A percentile compares a stretch with the other conserved stretches of the same genome.
Evolutionary conservation across 2,329 filamentous ascomycete genomes (phyloP).

Genomic region (Epichloe glyceriae): DNA sequence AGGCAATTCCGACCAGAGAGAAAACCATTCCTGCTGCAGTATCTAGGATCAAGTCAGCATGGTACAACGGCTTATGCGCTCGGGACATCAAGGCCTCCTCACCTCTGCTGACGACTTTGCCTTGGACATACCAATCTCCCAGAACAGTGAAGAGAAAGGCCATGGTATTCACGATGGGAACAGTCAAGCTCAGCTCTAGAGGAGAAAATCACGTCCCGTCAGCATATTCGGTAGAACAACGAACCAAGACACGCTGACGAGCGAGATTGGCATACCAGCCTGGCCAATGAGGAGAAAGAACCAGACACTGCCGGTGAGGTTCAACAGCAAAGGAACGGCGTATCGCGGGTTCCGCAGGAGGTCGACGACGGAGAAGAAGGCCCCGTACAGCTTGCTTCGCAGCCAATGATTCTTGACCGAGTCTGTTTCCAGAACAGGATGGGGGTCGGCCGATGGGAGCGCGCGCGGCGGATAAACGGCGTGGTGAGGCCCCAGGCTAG

Average conservation of each 20-base stretch:
- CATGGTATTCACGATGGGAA: slow-evolving; percentile 87
- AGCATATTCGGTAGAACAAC: background rate
- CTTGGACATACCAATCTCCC: slow-evolving; percentile 89
- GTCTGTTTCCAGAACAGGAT: slow-evolving; percentile 38
- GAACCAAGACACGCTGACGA: background rate
- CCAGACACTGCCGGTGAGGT: slow-evolving; percentile 89
- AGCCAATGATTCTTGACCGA: slow-evolving; percentile 45
- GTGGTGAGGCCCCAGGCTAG: slow-evolving; percentile 89
- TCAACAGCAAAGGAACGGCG: slow-evolving; percentile 70
- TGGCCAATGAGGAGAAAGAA: slow-evolving; percentile 91
- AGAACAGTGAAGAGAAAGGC: slow-evolving; percentile 94
- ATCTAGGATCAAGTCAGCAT: slow-evolving; percentile 33
- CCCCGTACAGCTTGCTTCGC: slow-evolving; percentile 46
- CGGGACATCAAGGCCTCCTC: slow-evolving; percentile 8
- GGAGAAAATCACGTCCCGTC: background rate
- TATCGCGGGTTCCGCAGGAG: slow-evolving; percentile 72
- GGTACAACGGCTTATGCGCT: background rate
- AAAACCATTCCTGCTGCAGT: slow-evolving; percentile 73
- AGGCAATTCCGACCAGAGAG: slow-evolving; percentile 65
- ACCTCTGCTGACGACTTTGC: slow-evolving; percentile 78
- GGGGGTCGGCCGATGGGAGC: slow-evolving; percentile 55
- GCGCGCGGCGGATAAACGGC: slow-evolving; percentile 77
- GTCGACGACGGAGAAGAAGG: slow-evolving; percentile 65
- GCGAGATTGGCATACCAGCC: slow-evolving; percentile 50
- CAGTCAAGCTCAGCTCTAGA: slow-evolving; percentile 77